Base-by-base conservation (phyloP, 306 rosid species). In the Canavalia gladiata region DNA sequence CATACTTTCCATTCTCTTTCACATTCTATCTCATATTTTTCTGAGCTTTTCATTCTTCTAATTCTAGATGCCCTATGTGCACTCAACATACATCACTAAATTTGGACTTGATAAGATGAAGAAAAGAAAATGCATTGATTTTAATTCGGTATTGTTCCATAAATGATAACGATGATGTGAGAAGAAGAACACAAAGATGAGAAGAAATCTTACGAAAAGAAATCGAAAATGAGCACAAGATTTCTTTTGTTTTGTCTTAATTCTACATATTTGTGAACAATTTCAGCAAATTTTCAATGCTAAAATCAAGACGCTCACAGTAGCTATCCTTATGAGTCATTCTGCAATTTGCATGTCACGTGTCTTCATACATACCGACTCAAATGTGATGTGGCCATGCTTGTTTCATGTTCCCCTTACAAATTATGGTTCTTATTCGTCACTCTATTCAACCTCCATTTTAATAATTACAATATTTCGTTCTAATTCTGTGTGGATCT, bases 221-320 rank as follows among this genome's bases (percentile, higher is more conserved):
- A 18, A 18, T 18, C 25, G 25, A 18, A 18, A 18, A 18, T 18
- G 25, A 18, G 25, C 25, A 18, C 25, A 18, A 18, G 25, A 0
- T 18, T 18, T 18, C 6, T 47, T 64, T 31, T n/a, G 28, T 3
- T 65, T 57, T 25, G 1, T 41, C n/a, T 45, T 59, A 49, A 55
- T 0, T 18, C 25, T 18, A 18, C 78, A 34, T 70, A 63, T 81
- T 83, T 49, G 89, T 87, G 4, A 87, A 84, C 82, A 87, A 87
- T 70, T 81, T 87, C 68, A 80, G 49, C 8, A 87, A 87, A 11
- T 83, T 87, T 29, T 87, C 87, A 6, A 66, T 95, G 84, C 82
- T 88, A 54, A 95, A 87, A 68, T 94, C 69, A 72, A 12, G 1
- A 80, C 84, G 12, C 86, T 84, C 42, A 87, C 88, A 6, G 9